Evolutionary conservation across 495 filamentous ascomycete genomes (phyloP).

Genomic region (Aspergillus haitiensis): DNA sequence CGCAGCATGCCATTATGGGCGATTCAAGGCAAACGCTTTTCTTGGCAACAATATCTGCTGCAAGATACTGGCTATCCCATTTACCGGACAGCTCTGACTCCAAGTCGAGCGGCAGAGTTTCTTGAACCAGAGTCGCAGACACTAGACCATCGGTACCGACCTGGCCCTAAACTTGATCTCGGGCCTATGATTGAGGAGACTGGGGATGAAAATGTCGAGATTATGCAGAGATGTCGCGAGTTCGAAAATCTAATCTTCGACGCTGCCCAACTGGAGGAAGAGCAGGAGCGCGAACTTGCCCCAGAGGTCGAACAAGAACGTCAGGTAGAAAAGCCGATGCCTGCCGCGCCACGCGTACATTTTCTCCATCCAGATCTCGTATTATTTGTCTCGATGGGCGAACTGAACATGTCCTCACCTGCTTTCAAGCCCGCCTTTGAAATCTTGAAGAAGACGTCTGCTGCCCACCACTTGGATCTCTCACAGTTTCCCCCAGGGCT

Average conservation of each 20-base stretch:
- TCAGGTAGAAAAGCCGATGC: conserved; percentile 51
- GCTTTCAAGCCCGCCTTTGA: conserved; percentile 12
- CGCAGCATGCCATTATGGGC: conserved; percentile 60
- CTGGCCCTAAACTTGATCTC: not conserved
- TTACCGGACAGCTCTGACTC: conserved; percentile 13
- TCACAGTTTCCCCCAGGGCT: conserved; percentile 10
- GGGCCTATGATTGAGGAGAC: not conserved
- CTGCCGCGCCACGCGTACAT: conserved; percentile 40
- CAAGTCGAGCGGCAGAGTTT: conserved; percentile 41
- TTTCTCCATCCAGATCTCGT: conserved; percentile 47
- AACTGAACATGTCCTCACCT: not conserved
- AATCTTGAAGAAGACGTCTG: conserved; percentile 11
- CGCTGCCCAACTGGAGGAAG: conserved; percentile 56
- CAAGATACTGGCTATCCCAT: conserved; percentile 7
- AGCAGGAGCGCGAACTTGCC: conserved; percentile 68
- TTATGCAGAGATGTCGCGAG: conserved; percentile 41
- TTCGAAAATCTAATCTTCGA: conserved; percentile 40
- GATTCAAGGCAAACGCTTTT: conserved; percentile 54
- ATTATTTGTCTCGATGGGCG: conserved; percentile 34
- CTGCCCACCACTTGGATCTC: conserved; percentile 11
- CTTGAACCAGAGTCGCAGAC: conserved; percentile 50
- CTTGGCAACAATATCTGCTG: conserved; percentile 30
- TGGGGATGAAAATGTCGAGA: conserved; percentile 14
- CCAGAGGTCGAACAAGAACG: conserved; percentile 62
- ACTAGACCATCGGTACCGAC: conserved; percentile 43